Base-by-base conservation (phyloP, 2,329 filamentous ascomycete species). In the Aspergillus fructus region DNA sequence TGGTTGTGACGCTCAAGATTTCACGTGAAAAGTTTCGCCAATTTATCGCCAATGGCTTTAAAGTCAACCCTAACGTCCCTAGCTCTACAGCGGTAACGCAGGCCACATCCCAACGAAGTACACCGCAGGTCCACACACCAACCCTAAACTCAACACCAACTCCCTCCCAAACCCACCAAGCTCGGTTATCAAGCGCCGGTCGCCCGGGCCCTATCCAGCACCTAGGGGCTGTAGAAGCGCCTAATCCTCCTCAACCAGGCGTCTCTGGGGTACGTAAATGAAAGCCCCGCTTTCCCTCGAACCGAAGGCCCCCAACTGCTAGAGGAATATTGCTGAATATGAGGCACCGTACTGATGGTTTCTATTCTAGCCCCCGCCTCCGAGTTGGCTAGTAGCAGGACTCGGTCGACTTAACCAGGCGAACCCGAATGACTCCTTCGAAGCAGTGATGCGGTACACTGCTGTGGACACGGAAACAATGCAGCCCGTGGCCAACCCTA, bases 391-490 rank as follows among this genome's bases (percentile, higher is more conserved):
- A 55, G 79, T 82, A 56, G 77, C 83, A 39, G 89, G 90, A 53
- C 84, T 97, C n/a, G 79, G 84, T 58, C 82, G 86, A 23, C 84
- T 97, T 56, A 86, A 86, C 64, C 79, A 82, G 59, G 76, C 76
- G 17, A 93, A 96, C 68, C 88, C 90, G 3, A 84, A 88, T 66
- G 92, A 97, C 72, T 83, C 84, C 30, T 97, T 97, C 71, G 91
- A 96, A 74, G 89, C 87, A 53, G 84, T 89, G 21, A 99, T 99
- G 94, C 91, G 92, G 59, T 93, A 96, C 75, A 90, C 86, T 23
- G 87, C 89, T 58, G 84, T 96, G 61, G 89, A 96, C 72, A 84
- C 83, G 11, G 80, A 84, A 49, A 93, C 89, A 3, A 85, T 89
- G 59, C 76, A 83, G 19, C 85, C 87, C 21, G 81, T 89, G 50